phyloP scores from a whole-genome alignment of 2,329 filamentous ascomycete species.

The Catunica adiposa region DNA sequence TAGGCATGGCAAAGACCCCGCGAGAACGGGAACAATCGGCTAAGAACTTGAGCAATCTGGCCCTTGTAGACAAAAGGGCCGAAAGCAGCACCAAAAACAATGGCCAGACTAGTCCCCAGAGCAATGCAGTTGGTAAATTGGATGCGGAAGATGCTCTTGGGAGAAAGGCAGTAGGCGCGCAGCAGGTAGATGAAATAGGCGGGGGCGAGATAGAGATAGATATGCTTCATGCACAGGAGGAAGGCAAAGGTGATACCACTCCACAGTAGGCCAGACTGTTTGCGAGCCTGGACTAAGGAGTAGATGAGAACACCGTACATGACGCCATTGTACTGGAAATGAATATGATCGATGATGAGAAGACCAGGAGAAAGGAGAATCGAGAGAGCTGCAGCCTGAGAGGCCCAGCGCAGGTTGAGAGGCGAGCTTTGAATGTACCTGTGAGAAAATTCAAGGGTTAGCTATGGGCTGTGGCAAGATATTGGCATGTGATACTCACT shows the following conservation, averaged over 20 bases:
- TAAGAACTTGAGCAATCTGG: conserved; percentile 70
- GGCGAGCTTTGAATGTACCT: conserved; percentile 64
- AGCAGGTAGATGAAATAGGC: conserved; percentile 91
- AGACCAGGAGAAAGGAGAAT: conserved; percentile 83
- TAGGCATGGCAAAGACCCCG: conserved; percentile 91
- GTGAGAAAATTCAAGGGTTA: neutral
- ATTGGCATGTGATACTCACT: conserved; percentile 27
- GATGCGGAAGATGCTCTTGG: conserved; percentile 58
- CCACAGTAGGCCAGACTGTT: conserved; percentile 54
- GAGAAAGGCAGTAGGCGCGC: conserved; percentile 72
- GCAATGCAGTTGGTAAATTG: conserved; percentile 68
- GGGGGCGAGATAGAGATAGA: conserved; percentile 89
- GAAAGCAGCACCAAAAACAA: conserved; percentile 65
- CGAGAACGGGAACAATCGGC: conserved; percentile 82
- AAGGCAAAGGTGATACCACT: conserved; percentile 74
- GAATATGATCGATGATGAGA: conserved; percentile 93
- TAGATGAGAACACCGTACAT: conserved; percentile 82
- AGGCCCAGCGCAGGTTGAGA: conserved; percentile 48
- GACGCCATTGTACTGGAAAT: conserved; percentile 98
- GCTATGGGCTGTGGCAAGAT: neutral
- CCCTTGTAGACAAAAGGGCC: conserved; percentile 71
- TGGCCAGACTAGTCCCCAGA: conserved; percentile 54
- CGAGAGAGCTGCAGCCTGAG: conserved; percentile 75
- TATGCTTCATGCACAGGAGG: conserved; percentile 89
- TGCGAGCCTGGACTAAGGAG: conserved; percentile 68